These are phyloP conservation scores for Lepraria neglecta DNA, from an alignment of 495 filamentous ascomycete species.

Conservation along the genomic window DNA sequence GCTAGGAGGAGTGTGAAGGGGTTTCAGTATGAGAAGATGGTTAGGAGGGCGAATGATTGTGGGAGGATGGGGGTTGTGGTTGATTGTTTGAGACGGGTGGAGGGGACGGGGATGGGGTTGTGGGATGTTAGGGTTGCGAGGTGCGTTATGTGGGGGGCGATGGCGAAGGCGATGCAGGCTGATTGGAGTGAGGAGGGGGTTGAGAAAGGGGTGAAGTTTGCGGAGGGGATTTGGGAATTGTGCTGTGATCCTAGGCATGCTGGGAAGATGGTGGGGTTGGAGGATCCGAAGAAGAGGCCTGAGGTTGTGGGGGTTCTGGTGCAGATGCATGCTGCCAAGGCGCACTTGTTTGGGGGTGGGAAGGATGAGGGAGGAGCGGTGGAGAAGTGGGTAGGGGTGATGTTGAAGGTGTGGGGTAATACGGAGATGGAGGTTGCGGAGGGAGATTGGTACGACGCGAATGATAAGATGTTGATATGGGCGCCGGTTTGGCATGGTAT, in stretches of 20 bases:
- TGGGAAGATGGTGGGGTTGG: neutral
- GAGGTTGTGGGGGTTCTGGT: constrained; percentile 24
- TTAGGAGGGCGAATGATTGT: constrained; percentile 16
- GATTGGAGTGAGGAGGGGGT: constrained; percentile 20
- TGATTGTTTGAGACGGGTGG: constrained; percentile 20
- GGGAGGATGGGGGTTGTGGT: constrained; percentile 17
- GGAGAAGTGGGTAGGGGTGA: constrained; percentile 18
- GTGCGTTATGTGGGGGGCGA: constrained; percentile 24
- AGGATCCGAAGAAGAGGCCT: constrained; percentile 20
- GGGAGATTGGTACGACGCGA: constrained; percentile 22
- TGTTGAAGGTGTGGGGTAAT: constrained; percentile 21
- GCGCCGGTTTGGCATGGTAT: constrained; percentile 26
- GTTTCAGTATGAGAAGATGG: constrained; percentile 26
- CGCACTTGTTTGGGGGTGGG: neutral
- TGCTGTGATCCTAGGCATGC: constrained; percentile 21
- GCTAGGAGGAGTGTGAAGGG: constrained; percentile 22
- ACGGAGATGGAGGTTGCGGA: neutral
- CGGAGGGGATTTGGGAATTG: constrained; percentile 22
- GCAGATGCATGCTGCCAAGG: constrained; percentile 20
- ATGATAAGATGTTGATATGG: constrained; percentile 20
- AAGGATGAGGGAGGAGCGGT: constrained; percentile 20
- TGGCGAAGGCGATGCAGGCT: constrained; percentile 9
- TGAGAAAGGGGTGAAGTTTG: constrained; percentile 12
- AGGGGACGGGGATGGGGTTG: constrained; percentile 23
- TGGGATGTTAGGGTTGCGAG: constrained; percentile 20